Evolutionary conservation across 2,329 filamentous ascomycete genomes (phyloP).

Genomic region (Cladosporium sp.): DNA sequence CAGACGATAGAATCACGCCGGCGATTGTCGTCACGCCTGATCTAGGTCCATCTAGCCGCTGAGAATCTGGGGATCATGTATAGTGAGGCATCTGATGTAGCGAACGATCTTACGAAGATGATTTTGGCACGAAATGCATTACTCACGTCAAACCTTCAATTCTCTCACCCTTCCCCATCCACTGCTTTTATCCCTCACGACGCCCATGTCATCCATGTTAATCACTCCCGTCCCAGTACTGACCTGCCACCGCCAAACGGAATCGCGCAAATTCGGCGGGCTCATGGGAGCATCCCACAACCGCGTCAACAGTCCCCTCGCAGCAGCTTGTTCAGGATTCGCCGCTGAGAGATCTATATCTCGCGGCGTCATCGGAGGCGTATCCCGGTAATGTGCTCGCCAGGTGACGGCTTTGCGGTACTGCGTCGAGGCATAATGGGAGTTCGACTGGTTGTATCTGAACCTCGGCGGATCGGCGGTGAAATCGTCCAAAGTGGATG

Average conservation of each 20-base stretch:
- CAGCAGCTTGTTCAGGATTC: neutral
- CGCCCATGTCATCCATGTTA: constrained; percentile 58
- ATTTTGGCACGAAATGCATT: no score
- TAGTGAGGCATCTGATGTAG: no score
- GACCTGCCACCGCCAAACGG: constrained; percentile 53
- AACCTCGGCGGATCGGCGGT: neutral
- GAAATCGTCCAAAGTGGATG: neutral
- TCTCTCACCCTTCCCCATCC: neutral
- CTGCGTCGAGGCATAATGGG: constrained; percentile 9
- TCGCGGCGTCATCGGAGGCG: neutral
- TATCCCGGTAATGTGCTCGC: neutral
- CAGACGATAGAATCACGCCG: neutral
- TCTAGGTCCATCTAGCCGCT: no score
- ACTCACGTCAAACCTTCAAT: neutral
- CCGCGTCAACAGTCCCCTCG: constrained; percentile 52
- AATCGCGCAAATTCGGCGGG: constrained; percentile 52
- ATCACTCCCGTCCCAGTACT: constrained; percentile 58
- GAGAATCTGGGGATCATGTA: no score
- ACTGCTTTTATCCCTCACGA: constrained; percentile 23
- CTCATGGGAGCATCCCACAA: constrained; percentile 60
- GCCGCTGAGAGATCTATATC: neutral
- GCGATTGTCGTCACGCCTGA: neutral
- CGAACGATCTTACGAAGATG: no score
- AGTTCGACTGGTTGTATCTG: constrained; percentile 12
- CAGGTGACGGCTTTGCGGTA: neutral